These are phyloP conservation scores for Vachellia pachyceras DNA, from an alignment of 306 rosid species.

Conservation along the genomic window DNA sequence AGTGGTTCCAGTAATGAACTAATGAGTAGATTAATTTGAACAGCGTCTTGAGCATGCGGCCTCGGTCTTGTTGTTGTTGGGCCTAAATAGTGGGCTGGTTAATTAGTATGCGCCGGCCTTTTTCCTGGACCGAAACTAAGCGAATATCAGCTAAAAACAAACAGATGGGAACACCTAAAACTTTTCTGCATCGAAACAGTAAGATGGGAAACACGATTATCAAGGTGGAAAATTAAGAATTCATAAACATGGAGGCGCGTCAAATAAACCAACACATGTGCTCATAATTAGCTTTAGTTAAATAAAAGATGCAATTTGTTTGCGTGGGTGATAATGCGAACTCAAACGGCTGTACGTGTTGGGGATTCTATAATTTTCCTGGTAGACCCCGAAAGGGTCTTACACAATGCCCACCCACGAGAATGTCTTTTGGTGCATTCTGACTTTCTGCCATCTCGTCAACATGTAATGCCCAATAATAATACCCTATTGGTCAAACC, in stretches of 20 bases:
- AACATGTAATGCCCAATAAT: not conserved
- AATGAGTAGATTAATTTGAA: not conserved
- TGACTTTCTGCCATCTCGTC: not conserved
- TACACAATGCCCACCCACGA: not conserved
- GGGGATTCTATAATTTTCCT: not conserved
- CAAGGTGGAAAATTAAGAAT: too few species aligned
- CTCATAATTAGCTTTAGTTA: too few species aligned
- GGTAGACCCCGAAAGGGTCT: not conserved
- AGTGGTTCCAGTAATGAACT: conserved; percentile 1
- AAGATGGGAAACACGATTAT: not conserved
- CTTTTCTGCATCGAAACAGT: too few species aligned
- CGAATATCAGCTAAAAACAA: not conserved
- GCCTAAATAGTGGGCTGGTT: not conserved
- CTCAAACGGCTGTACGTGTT: too few species aligned
- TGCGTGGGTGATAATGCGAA: too few species aligned
- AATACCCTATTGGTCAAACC: not conserved
- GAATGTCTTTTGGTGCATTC: not conserved
- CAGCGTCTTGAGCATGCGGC: not conserved
- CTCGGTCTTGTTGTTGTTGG: not conserved
- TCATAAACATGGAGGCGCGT: too few species aligned
- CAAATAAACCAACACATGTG: too few species aligned
- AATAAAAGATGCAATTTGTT: too few species aligned
- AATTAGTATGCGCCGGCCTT: not conserved
- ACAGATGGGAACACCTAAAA: too few species aligned
- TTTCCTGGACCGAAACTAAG: not conserved